Percentiles rank a stretch among this genome's conserved stretches.
These are phyloP conservation scores for Rhodotorula sp. DNA, from an alignment of 1,284 basidiomycete genomes.

Conservation along the genomic window DNA sequence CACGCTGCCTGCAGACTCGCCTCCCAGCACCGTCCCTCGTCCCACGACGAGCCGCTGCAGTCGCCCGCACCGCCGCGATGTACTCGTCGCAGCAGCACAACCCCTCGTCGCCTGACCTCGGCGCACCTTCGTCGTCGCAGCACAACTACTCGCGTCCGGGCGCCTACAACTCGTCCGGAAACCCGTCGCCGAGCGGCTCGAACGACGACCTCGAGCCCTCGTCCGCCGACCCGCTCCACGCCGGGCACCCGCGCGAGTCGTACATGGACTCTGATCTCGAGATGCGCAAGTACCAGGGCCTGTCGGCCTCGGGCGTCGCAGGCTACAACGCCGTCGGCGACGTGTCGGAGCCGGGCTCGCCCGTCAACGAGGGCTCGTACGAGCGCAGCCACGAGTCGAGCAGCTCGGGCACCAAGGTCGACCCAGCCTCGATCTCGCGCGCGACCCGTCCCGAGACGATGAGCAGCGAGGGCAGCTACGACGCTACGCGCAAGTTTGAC, in stretches of 20 bases:
- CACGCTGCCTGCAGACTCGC: not conserved
- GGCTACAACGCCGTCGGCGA: slow-evolving; percentile 43
- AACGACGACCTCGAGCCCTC: slow-evolving; percentile 34
- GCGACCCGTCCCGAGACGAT: slow-evolving; percentile 35
- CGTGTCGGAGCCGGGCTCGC: slow-evolving; percentile 37
- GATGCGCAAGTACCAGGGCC: slow-evolving; percentile 43
- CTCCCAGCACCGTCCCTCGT: not conserved
- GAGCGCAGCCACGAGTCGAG: slow-evolving; percentile 43
- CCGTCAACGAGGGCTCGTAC: slow-evolving; percentile 36
- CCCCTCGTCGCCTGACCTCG: slow-evolving; percentile 16
- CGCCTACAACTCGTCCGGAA: slow-evolving; percentile 12
- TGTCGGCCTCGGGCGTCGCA: slow-evolving; percentile 38
- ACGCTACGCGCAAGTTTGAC: slow-evolving; percentile 10
- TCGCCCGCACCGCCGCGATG: slow-evolving; percentile 7
- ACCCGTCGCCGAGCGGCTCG: slow-evolving; percentile 21
- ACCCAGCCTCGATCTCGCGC: slow-evolving; percentile 17
- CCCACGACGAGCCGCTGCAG: not conserved
- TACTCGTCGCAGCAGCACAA: slow-evolving; percentile 21
- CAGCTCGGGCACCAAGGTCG: slow-evolving; percentile 40
- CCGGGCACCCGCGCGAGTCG: slow-evolving; percentile 24
- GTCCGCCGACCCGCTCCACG: slow-evolving; percentile 23
- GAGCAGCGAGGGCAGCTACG: slow-evolving; percentile 42
- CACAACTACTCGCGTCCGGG: slow-evolving; percentile 10
- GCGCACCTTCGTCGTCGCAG: slow-evolving; percentile 3
- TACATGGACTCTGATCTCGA: slow-evolving; percentile 41